Evolutionary conservation across 257 asterid species (phyloP).

Genomic region (Fraxinus anomala): DNA sequence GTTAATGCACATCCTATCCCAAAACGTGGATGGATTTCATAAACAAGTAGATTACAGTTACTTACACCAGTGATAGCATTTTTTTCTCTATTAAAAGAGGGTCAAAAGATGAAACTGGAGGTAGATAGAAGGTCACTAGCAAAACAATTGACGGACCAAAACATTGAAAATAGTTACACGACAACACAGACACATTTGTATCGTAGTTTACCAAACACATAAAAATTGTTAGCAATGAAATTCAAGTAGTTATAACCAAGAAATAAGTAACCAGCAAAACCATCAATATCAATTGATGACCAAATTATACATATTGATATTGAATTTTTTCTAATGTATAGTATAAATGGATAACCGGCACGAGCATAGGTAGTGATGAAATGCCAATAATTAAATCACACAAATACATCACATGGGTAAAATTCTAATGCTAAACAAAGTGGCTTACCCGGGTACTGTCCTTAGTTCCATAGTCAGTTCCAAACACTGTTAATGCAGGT

Average conservation of each 20-base stretch:
- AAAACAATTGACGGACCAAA: not conserved
- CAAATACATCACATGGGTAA: not conserved
- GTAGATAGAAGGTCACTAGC: not conserved
- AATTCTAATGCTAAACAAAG: slow-evolving; percentile 3
- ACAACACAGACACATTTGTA: not conserved
- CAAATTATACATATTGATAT: not conserved
- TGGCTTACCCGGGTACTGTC: slow-evolving; percentile 93
- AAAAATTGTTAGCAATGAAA: not conserved
- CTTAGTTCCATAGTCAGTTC: slow-evolving; percentile 75
- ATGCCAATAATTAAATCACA: not conserved
- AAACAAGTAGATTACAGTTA: not conserved
- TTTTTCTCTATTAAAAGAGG: not conserved
- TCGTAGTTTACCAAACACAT: not conserved
- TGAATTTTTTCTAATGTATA: not conserved
- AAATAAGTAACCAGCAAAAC: not conserved
- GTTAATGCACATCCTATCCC: not conserved
- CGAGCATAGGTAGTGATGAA: not conserved
- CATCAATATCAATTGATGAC: not conserved
- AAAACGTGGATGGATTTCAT: not conserved
- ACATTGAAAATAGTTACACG: not conserved
- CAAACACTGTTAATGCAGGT: slow-evolving; percentile 76
- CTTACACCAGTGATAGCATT: not conserved
- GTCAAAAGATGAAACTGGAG: not conserved
- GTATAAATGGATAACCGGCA: not conserved
- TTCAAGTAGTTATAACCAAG: not conserved